Base-by-base conservation (phyloP, 2,329 filamentous ascomycete genomes). In the Penicillium sp. region DNA sequence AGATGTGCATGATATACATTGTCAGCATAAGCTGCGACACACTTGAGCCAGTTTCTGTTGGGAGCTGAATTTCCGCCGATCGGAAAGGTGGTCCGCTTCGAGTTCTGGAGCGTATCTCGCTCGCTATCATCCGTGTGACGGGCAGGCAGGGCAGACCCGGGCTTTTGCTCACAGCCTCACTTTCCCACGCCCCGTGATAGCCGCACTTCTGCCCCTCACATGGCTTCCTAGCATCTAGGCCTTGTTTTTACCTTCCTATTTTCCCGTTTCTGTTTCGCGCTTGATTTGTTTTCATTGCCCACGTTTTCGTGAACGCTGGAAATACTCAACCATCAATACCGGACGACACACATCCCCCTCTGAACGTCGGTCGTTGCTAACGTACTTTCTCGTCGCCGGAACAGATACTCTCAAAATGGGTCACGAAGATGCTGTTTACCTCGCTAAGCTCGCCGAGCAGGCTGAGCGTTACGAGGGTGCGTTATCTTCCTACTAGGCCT, bases 361-460 rank as follows among this genome's bases (percentile, higher is more conserved):
- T 30, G 2, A 3, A 44, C 35, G 21, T 26, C n/a, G 55, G 47
- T n/a, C n/a, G 7, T 55, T 30, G 57, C 59, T 62, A 53, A 56
- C 56, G 50, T 58, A 52, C 44, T 50, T 45, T 5, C 47, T 45
- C 13, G 23, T 8, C 38, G 19, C 52, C 63, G 54, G 67, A 76
- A 71, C 75, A 73, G 65, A 58, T 65, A 63, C 73, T 79, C 82
- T 80, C 86, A 93, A 86, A 86, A 98, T 98, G 94, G 93, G 91
- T 89, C 92, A 97, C 88, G 94, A 98, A 88, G 93, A 98, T 86
- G 94, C 93, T 77, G 95, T 99, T 79, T 98, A 98, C 84, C 91
- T 98, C 82, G 95, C 95, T 85, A 98, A 98, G 93, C 91, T 99
- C 83, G 95, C 95, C 81, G 95, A 99, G 90, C 95, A 99, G 90